Conservation (phyloP, 208 protist species). For the Acanthamoeba triangularis region DNA sequence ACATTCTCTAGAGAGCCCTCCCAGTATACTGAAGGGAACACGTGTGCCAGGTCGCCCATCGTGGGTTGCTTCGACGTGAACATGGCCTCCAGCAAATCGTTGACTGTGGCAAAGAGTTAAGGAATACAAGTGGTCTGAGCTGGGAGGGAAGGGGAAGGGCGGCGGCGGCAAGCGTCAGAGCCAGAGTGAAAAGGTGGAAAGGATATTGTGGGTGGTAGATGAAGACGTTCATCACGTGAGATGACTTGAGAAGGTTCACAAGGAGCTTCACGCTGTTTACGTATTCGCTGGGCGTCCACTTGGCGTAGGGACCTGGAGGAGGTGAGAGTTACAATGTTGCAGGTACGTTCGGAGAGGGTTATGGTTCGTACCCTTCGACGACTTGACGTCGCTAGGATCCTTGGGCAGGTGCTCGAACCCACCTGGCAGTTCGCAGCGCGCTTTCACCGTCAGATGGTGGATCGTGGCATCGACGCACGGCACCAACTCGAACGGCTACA, state of each 20-base stretch:
- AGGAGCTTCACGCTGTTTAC: background rate
- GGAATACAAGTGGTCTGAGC: background rate
- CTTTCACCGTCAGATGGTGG: constrained; percentile 10
- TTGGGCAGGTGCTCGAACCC: constrained; percentile 16
- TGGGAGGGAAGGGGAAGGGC: background rate
- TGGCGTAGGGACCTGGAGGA: background rate
- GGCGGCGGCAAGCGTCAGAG: background rate
- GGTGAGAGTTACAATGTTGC: background rate
- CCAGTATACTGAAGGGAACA: background rate
- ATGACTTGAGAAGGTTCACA: constrained; percentile 25
- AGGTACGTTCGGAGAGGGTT: background rate
- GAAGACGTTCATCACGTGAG: constrained; percentile 52
- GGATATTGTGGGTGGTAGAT: constrained; percentile 57
- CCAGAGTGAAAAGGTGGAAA: background rate
- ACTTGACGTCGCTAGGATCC: background rate
- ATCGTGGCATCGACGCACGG: constrained; percentile 11
- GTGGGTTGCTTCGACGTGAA: constrained; percentile 37
- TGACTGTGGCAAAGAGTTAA: constrained; percentile 36
- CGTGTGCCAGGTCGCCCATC: background rate
- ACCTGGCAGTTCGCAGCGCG: constrained; percentile 25
- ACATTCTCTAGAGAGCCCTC: background rate
- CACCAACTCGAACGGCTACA: constrained; percentile 16
- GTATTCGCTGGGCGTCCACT: constrained; percentile 4
- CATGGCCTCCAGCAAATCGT: constrained; percentile 29
- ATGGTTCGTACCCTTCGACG: background rate